Evolutionary conservation across 2,329 filamentous ascomycete species (phyloP).

Genomic region (Pseudogymnoascus sp.): DNA sequence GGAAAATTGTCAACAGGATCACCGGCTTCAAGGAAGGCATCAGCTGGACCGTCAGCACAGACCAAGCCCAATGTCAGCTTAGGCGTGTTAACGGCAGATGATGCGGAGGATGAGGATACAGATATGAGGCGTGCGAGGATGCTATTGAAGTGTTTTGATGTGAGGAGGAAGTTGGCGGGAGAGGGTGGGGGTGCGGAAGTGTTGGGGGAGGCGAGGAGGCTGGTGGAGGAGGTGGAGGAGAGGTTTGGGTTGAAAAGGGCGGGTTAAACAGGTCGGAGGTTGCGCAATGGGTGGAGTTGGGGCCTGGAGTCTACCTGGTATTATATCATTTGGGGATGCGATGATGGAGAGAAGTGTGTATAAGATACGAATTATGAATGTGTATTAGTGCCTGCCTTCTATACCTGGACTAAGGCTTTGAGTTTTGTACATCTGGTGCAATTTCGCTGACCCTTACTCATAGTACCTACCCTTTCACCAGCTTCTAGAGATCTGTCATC

Average conservation of each 20-base stretch:
- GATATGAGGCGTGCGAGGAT: conserved; percentile 3
- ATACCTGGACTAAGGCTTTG: background rate
- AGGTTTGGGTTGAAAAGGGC: background rate
- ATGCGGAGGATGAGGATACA: background rate
- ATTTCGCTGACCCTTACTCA: background rate
- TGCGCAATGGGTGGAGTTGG: background rate
- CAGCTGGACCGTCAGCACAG: background rate
- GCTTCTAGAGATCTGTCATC: background rate
- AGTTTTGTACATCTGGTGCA: background rate
- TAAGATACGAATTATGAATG: background rate
- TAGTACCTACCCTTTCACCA: background rate
- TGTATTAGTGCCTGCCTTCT: background rate
- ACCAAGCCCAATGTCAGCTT: background rate
- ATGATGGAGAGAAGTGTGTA: background rate
- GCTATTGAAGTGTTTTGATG: background rate
- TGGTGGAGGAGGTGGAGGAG: background rate
- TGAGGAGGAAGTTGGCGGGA: background rate
- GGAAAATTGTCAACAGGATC: background rate
- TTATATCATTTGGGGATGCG: background rate
- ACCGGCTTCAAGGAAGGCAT: background rate
- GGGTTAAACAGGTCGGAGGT: background rate
- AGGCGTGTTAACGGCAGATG: background rate
- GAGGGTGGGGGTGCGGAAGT: background rate
- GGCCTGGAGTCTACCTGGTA: background rate
- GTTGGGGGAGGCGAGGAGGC: background rate